phyloP scores from a whole-genome alignment of 2,329 filamentous ascomycete species.

The Tolypocladium pustulatum region DNA sequence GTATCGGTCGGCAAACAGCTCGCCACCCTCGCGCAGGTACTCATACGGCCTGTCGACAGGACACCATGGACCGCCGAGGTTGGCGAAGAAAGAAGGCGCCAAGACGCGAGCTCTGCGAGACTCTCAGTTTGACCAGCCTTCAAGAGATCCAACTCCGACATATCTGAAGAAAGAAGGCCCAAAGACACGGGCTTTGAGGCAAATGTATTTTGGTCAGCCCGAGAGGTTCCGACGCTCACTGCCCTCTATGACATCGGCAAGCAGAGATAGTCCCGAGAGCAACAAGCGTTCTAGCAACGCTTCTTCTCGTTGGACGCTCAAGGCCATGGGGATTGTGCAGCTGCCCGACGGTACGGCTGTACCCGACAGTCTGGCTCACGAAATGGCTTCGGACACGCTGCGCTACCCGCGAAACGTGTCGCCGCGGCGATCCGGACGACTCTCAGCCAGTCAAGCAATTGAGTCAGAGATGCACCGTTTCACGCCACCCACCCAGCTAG shows the following conservation, averaged over 20 bases:
- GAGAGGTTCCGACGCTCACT: slow-evolving; percentile 27
- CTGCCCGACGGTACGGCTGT: slow-evolving; percentile 43
- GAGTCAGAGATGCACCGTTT: slow-evolving; percentile 3
- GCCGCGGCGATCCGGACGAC: not conserved
- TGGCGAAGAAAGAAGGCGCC: slow-evolving; percentile 8
- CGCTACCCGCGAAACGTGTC: slow-evolving; percentile 1
- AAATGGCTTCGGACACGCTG: slow-evolving; percentile 16
- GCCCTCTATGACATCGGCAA: slow-evolving; percentile 20
- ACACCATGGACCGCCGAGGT: not conserved
- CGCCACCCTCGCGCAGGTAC: slow-evolving; percentile 8
- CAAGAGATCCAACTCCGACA: not conserved
- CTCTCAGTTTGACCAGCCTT: slow-evolving; percentile 6
- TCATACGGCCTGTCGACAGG: slow-evolving; percentile 8
- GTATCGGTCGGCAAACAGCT: slow-evolving; percentile 10
- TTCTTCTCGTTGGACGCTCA: slow-evolving; percentile 35
- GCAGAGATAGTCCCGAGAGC: slow-evolving; percentile 13
- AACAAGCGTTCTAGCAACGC: slow-evolving; percentile 22
- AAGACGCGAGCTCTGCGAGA: slow-evolving; percentile 20
- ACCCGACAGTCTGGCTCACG: slow-evolving; percentile 38
- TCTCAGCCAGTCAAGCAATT: not conserved
- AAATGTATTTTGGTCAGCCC: slow-evolving; percentile 18
- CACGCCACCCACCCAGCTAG: not conserved
- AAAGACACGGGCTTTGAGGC: slow-evolving; percentile 27
- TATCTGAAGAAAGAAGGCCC: slow-evolving; percentile 11
- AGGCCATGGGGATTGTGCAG: slow-evolving; percentile 40